A percentile compares a stretch with the other conserved stretches of the same genome.
phyloP scores from a whole-genome alignment of 2,329 filamentous ascomycete species.

The Xylaria sp. region DNA sequence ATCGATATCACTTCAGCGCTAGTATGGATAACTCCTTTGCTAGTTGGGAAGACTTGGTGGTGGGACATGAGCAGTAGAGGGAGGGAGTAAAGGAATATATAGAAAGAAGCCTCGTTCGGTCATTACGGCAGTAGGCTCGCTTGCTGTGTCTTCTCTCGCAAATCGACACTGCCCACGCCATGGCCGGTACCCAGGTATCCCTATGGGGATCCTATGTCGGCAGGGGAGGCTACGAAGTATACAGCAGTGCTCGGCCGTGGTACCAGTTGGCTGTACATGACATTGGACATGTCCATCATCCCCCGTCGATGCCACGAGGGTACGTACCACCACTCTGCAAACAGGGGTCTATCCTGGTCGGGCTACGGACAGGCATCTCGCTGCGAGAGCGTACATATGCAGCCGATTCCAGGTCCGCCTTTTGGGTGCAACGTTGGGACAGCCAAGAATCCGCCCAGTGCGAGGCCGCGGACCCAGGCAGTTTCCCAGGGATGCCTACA shows the following conservation, averaged over 20 bases:
- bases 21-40: slow-evolving; percentile 23
- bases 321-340: slow-evolving; percentile 36
- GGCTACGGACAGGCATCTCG: slow-evolving; percentile 41
- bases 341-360: slow-evolving; percentile 31
- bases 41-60: slow-evolving; percentile 40
- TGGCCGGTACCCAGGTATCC: not conserved
- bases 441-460: slow-evolving; percentile 39
- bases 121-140: slow-evolving; percentile 30
- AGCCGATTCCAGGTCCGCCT: slow-evolving; percentile 40
- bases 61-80: slow-evolving; percentile 41
- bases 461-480: slow-evolving; percentile 30
- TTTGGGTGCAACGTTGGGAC: slow-evolving; percentile 43
- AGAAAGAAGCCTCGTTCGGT: slow-evolving; percentile 41
- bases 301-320: slow-evolving; percentile 37
- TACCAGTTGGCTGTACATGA: not conserved
- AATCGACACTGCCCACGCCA: slow-evolving; percentile 12
- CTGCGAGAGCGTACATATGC: slow-evolving; percentile 35
- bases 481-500: not conserved
- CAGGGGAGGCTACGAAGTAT: slow-evolving; percentile 32
- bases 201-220: not conserved
- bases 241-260: not conserved
- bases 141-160: slow-evolving; percentile 24
- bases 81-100: slow-evolving; percentile 47
- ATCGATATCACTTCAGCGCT: slow-evolving; percentile 28
- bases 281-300: not conserved